Conservation (phyloP, 139 green algal species). For the Chlamydomonas incerta region DNA sequence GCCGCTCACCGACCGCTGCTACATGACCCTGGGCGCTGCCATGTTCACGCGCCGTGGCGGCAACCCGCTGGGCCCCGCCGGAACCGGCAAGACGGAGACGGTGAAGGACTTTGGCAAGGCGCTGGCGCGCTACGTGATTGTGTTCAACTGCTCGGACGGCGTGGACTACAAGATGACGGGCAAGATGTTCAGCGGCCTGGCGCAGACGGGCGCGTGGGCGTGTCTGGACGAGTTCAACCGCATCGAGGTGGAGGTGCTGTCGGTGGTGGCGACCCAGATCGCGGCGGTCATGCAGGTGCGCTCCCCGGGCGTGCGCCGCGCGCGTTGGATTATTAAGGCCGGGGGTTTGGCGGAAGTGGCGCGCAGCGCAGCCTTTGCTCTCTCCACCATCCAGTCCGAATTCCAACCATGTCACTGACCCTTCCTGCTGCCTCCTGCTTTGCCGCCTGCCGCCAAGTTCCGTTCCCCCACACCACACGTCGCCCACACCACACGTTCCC, state of each 20-base stretch:
- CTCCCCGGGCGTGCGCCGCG: too few relatives aligned
- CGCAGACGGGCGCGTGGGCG: conserved; percentile 87
- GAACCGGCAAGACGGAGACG: conserved; percentile 90
- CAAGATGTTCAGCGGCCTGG: conserved; percentile 88
- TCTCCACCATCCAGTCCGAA: too few relatives aligned
- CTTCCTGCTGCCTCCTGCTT: neutral
- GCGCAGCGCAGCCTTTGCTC: too few relatives aligned
- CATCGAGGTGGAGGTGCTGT: conserved; percentile 91
- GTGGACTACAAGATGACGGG: conserved; percentile 90
- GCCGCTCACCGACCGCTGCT: conserved; percentile 79
- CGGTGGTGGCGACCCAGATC: conserved; percentile 88
- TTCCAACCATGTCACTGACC: neutral
- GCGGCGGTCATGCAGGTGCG: conserved; percentile 75
- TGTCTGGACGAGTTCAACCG: conserved; percentile 94
- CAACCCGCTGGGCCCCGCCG: conserved; percentile 81
- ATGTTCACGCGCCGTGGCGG: conserved; percentile 84
- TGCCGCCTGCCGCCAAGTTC: too few relatives aligned
- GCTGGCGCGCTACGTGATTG: conserved; percentile 84
- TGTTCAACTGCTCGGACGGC: conserved; percentile 92
- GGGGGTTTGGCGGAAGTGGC: too few relatives aligned
- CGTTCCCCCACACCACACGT: neutral
- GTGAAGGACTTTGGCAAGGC: conserved; percentile 83
- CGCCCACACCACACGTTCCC: neutral
- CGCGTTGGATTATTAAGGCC: too few relatives aligned
- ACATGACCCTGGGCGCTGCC: conserved; percentile 85